phyloP scores from a whole-genome alignment of 768 basidiomycete species.

The Phaffia tasmanica region DNA sequence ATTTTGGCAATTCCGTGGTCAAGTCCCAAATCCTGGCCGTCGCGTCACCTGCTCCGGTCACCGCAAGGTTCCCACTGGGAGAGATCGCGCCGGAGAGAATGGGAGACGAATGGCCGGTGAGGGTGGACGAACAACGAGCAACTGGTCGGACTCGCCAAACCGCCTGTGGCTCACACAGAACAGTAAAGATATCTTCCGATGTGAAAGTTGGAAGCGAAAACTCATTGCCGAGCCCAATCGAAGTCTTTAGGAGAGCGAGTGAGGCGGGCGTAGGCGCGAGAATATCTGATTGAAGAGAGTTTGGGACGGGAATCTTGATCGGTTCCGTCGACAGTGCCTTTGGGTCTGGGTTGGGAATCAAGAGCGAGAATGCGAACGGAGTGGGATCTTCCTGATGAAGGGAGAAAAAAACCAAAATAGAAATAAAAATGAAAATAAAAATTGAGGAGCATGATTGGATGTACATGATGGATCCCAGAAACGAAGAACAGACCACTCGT shows the following conservation, averaged over 20 bases:
- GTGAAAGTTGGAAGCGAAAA: constrained; percentile 25
- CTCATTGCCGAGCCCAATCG: constrained; percentile 12
- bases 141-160: constrained; percentile 90
- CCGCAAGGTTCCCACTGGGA: constrained; percentile 78
- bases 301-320: constrained; percentile 69
- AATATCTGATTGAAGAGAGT: constrained; percentile 72
- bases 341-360: constrained; percentile 27
- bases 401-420: not conserved
- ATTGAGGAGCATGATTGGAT: not conserved
- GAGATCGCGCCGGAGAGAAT: constrained; percentile 94
- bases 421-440: not conserved
- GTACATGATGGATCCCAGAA: not conserved
- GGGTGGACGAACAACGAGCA: constrained; percentile 82
- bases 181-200: constrained; percentile 69
- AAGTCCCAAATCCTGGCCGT: constrained; percentile 90
- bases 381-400: constrained; percentile 19
- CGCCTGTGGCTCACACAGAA: constrained; percentile 88
- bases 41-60: constrained; percentile 91
- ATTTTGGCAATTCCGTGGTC: constrained; percentile 79
- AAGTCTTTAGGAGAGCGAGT: constrained; percentile 20
- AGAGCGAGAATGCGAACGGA: constrained; percentile 22
- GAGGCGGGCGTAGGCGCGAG: constrained; percentile 38
- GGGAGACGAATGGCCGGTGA: constrained; percentile 83
- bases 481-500: too few relatives aligned
- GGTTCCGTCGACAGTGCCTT: constrained; percentile 41